Percentiles rank a stretch among this genome's conserved stretches.
phyloP scores from a whole-genome alignment of 257 asterid genomes.

The Plantago major region DNA sequence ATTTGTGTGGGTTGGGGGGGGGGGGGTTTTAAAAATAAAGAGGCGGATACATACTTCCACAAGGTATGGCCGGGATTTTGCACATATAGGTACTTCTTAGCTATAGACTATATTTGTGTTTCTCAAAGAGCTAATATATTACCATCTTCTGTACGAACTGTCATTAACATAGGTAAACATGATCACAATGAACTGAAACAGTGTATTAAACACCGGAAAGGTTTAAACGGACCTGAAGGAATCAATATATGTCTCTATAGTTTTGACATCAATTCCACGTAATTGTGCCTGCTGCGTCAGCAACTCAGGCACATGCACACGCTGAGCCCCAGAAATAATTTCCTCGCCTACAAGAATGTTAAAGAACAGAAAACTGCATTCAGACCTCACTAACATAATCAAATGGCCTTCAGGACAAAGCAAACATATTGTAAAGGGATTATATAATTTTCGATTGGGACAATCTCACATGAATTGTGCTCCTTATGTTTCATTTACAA shows the following conservation, averaged over 20 bases:
- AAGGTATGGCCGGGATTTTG: too few relatives aligned
- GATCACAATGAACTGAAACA: background rate
- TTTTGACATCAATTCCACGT: constrained; percentile 66
- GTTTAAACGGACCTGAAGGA: constrained; percentile 55
- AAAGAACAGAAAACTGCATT: constrained; percentile 1
- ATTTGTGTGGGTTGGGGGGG: too few relatives aligned
- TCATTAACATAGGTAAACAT: too few relatives aligned
- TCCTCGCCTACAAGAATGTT: constrained; percentile 60
- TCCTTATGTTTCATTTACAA: background rate
- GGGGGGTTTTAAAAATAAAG: too few relatives aligned
- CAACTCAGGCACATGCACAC: constrained; percentile 65
- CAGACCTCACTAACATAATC: background rate
- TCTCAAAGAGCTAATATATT: too few relatives aligned
- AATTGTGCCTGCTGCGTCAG: constrained; percentile 63
- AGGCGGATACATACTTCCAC: too few relatives aligned
- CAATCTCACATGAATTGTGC: background rate
- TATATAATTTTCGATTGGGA: background rate
- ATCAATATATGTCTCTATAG: constrained; percentile 75
- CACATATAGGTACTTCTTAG: too few relatives aligned
- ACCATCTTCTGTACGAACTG: too few relatives aligned
- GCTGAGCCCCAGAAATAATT: constrained; percentile 96
- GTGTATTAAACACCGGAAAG: background rate
- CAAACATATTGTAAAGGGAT: background rate
- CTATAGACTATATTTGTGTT: too few relatives aligned
- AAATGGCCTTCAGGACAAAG: background rate